Base-by-base conservation (phyloP, 192 early-diverging fungal genomes). In the Diversispora eburnea region DNA sequence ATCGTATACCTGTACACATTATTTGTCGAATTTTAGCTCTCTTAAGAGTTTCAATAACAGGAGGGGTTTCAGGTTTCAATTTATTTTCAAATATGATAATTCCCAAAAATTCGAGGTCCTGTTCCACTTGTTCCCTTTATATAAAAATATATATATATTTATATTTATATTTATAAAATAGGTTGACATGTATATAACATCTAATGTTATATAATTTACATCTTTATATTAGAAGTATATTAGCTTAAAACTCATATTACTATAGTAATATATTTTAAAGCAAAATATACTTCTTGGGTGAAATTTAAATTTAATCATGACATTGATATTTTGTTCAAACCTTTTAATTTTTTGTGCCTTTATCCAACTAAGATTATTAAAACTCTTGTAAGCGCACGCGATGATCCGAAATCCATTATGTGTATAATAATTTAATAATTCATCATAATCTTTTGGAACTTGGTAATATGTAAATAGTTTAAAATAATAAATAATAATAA, bases 1-100 rank as follows among this genome's bases (percentile, higher is more conserved):
- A 68, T 12, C 25, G 58, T 66, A 60, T 77, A 84, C 89, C 94
- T 0, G 98, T 98, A 75, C 97, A 98, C 98, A 99, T 99, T 54
- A 98, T 89, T 82, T 94, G 93, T 41, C 95, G 85, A 66, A 99
- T 96, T 19, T 86, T 84, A 10, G 98, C 98, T 25, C 85, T 84
- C 33, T 87, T 81, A 20, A 99, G 84, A 42, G 87, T 88, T 43
- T 89, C 83, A 8, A 99, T 84, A 3, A 95, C 91, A 3, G 87
- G 81, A 13, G 88, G 81, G 0, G 96, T 95, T 4, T 89, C 90
- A 4, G 92, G 88, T 75, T 99, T 99, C 33, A 98, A 80, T 84
- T 96, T 98, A 87, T 99, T 99, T 77, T 99, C 98, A 87, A 99
- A 99, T 25, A 99, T 87, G 55, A 99, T 87, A 66, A 99, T 95